Evolutionary conservation across 2,329 filamentous ascomycete species (phyloP), one percentile per base, ranked within the genome.

Genomic region (Exophiala viscosa): DNA sequence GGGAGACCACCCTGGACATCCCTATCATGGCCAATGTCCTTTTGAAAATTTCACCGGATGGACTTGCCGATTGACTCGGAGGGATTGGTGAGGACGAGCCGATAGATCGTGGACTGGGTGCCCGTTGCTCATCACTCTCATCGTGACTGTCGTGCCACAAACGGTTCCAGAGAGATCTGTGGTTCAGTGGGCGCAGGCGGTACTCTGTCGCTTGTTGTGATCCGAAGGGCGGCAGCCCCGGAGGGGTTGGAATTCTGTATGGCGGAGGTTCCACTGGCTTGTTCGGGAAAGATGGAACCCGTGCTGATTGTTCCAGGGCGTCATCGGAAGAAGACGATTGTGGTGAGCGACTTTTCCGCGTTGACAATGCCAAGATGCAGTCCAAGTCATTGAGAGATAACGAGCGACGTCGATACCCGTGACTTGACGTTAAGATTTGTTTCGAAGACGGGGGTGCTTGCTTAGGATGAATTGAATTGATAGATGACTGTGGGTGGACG

Each of bases 201-300:
- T 72, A 54, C 33, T 52, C 42, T 18, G 52, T 58, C 9, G 72
- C 72, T 61, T 74, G 70, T 31, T 60, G 61, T 2, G 66, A 69
- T 18, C 71, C 70, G 54, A 75, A 75, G 1, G 70, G 70, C 5
- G 73, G 73, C 35, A 76, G 60, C 1, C 73, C 73, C 1, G 72
- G 70, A 15, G 73, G 73, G 2, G 73, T 76, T 3, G 69, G 67
- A 14, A 62, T 56, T 54, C 73, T 64, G 28, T 61, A 51, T 10
- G 71, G 72, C 28, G 73, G 71, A 48, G 70, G 66, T 50, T 65
- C 68, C 23, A 40, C 38, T 34, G 43, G 58, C 10, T 14, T 50
- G 39, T 34, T 46, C 15, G 44, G 50, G 47, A 18, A 41, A 2
- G 48, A 63, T 67, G 39, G 52, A 54, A 5, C 60, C 55, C 20